phyloP scores from a whole-genome alignment of 352 stramenopile species.

The Globisporangium cederbergense region DNA sequence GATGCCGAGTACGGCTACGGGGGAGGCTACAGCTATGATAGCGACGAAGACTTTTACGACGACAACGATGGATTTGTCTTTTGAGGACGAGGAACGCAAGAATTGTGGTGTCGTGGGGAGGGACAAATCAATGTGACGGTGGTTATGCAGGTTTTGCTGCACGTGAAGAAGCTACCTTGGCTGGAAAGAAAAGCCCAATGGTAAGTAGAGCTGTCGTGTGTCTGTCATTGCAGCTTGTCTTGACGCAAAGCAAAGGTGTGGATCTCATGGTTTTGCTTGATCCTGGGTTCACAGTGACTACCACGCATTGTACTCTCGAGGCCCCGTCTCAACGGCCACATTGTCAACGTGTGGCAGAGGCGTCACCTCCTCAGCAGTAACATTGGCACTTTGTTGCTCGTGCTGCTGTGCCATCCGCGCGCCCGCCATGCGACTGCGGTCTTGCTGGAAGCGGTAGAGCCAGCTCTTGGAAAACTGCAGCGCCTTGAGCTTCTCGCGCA shows the following conservation, averaged over 20 bases:
- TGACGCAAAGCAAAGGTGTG: no score
- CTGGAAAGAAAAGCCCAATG: no score
- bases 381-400: not conserved
- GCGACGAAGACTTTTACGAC: slow-evolving; percentile 21
- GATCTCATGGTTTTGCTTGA: no score
- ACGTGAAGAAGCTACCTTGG: no score
- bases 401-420: not conserved
- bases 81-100: not conserved
- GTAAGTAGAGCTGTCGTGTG: no score
- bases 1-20: slow-evolving; percentile 14
- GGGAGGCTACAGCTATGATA: slow-evolving; percentile 9
- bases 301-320: not conserved
- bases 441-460: slow-evolving; percentile 9
- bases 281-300: not conserved
- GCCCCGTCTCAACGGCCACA: not conserved
- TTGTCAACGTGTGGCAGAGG: not conserved
- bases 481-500: slow-evolving; percentile 9
- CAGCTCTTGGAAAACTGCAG: slow-evolving; percentile 12
- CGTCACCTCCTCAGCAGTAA: not conserved
- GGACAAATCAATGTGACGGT: no score
- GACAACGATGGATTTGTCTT: slow-evolving; percentile 8
- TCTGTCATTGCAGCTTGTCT: no score
- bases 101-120: not conserved
- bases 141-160: no score
- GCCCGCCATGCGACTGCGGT: not conserved